Evolutionary conservation across 768 basidiomycete genomes (phyloP).

Genomic region (Amanita exitialis): DNA sequence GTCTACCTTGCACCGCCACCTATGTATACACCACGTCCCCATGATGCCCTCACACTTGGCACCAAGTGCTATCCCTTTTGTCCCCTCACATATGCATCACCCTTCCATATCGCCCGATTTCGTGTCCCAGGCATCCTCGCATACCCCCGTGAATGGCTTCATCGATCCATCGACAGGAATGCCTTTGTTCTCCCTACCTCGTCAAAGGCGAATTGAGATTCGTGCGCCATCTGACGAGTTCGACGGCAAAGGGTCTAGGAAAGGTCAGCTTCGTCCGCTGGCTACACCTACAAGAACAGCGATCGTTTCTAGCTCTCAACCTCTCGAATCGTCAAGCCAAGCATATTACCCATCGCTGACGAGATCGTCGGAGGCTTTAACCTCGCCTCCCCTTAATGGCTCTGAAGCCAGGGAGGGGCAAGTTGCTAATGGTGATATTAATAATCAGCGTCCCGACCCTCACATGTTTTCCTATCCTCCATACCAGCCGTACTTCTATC

Average conservation of each 20-base stretch:
- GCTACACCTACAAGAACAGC: slow-evolving; percentile 18
- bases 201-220: slow-evolving; percentile 67
- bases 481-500: slow-evolving; percentile 67
- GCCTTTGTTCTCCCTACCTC: slow-evolving; percentile 67
- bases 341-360: slow-evolving; percentile 17
- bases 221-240: slow-evolving; percentile 42
- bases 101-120: slow-evolving; percentile 57
- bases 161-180: slow-evolving; percentile 56
- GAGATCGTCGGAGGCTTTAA: slow-evolving; percentile 15
- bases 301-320: slow-evolving; percentile 24
- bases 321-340: slow-evolving; percentile 14
- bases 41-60: slow-evolving; percentile 45
- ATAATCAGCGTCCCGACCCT: slow-evolving; percentile 16
- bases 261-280: slow-evolving; percentile 17
- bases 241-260: slow-evolving; percentile 15
- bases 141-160: slow-evolving; percentile 53
- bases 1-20: slow-evolving; percentile 58
- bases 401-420: slow-evolving; percentile 19
- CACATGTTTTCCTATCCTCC: slow-evolving; percentile 43
- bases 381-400: slow-evolving; percentile 2
- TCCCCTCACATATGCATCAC: slow-evolving; percentile 56
- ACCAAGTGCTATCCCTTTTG: slow-evolving; percentile 37
- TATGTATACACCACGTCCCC: slow-evolving; percentile 62
- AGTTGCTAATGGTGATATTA: slow-evolving; percentile 8
- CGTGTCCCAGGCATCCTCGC: slow-evolving; percentile 38